Base-by-base conservation (phyloP, 192 early-diverging fungal genomes). In the Tieghemiomyces parasiticus region DNA sequence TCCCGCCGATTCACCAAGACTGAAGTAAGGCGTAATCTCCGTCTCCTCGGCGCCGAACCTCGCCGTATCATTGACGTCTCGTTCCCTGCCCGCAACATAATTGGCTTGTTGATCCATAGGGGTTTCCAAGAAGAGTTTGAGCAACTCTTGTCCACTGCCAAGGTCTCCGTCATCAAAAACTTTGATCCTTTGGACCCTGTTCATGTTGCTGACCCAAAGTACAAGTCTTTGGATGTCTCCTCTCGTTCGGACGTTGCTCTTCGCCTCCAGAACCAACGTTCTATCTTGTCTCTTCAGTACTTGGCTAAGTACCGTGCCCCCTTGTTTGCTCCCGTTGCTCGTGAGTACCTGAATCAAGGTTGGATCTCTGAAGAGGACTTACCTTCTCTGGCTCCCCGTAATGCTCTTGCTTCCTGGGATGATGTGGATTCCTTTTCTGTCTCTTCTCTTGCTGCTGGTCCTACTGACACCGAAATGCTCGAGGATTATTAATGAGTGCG, bases 351-450 rank as follows among this genome's bases (percentile, higher is more conserved):
- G 8, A 22, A 50, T 13, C 48, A 50, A 22, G 48, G 48, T 22
- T 50, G 48, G 48, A 50, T 50, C 22, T 50, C 48, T 45, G 44
- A 45, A 45, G 44, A 45, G 44, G 44, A 45, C 44, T 45, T 50
- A 50, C 48, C 48, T 50, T 22, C 10, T 8, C 8, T 50, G 22
- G 8, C 48, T 22, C 48, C 8, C 48, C 48, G 10, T 13, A 22
- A 8, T 22, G 48, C 22, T 50, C 48, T 50, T 45, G 44, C 44
- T 45, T 45, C 44, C 44, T 45, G 44, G 44, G 44, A 45, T 45
- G 44, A 45, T 45, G 44, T 45, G 44, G 22, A 50, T 50, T 22
- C 48, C 48, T 50, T 22, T 50, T 13, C 8, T 8, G 10, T 8
- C 22, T 50, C 48, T 22, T 50, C 10, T 22, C 48, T 22, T 13